Conservation (phyloP, 2,329 filamentous ascomycete genomes). For the Eurotiales sp. region DNA sequence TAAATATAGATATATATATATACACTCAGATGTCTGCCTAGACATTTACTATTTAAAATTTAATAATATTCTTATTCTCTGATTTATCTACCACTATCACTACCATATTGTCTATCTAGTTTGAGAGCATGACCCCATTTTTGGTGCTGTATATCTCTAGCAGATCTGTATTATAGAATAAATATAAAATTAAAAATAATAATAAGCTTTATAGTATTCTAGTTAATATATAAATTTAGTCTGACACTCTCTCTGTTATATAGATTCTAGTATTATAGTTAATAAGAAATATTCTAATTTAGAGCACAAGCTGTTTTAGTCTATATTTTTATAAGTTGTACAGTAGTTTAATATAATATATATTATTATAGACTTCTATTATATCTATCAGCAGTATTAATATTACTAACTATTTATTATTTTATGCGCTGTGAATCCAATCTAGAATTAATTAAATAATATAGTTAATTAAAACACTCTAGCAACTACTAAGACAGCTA, state of each 20-base stretch:
- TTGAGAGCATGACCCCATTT: not conserved
- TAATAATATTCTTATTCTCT: not conserved
- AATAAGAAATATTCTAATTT: not conserved
- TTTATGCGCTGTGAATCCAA: not conserved
- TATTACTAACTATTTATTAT: not conserved
- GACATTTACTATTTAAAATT: not conserved
- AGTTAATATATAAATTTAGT: not conserved
- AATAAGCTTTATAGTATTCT: not conserved
- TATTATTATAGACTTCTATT: not conserved
- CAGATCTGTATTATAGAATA: not conserved
- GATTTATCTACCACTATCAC: not conserved
- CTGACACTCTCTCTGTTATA: not conserved
- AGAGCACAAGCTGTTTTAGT: not conserved
- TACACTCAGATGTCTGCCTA: not conserved
- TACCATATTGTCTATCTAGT: not conserved
- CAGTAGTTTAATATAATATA: not conserved
- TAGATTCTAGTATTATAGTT: not conserved
- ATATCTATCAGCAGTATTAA: not conserved
- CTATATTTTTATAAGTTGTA: not conserved
- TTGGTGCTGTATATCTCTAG: not conserved
- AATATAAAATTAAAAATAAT: not conserved
- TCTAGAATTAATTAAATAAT: not conserved
- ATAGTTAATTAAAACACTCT: not conserved
- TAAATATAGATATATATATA: not conserved
- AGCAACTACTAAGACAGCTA: not conserved